Conservation (phyloP, 2,329 filamentous ascomycete genomes). For the Trichoderma arundinaceum region DNA sequence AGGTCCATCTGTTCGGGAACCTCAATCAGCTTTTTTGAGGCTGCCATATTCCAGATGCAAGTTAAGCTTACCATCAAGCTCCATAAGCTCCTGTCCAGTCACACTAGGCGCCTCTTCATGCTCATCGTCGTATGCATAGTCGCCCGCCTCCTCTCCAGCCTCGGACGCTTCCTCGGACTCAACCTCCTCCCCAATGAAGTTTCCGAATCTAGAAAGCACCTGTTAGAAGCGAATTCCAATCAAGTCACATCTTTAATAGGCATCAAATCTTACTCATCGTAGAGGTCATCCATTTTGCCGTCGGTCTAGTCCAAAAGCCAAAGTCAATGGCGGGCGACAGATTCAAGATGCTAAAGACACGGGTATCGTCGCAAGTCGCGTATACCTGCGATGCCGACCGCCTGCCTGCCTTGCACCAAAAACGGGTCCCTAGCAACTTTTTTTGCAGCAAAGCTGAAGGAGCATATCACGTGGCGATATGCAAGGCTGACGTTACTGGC, state of each 20-base stretch:
- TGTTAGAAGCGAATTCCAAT: conserved; percentile 5
- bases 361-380: conserved; percentile 33
- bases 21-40: conserved; percentile 7
- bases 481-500: conserved; percentile 21
- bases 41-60: background rate
- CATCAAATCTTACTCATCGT: conserved; percentile 75
- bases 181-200: conserved; percentile 93
- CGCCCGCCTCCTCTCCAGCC: conserved; percentile 72
- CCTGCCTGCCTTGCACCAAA: conserved; percentile 28
- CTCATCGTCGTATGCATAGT: conserved; percentile 83
- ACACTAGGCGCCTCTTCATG: conserved; percentile 65
- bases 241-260: background rate
- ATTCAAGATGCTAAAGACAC: conserved; percentile 29
- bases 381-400: conserved; percentile 25
- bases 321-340: conserved; percentile 37
- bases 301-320: conserved; percentile 32
- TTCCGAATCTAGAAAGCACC: conserved; percentile 74
- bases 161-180: conserved; percentile 86
- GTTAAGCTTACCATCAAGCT: conserved; percentile 72
- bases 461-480: conserved; percentile 33
- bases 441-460: conserved; percentile 29
- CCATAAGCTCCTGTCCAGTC: conserved; percentile 86
- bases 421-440: conserved; percentile 34
- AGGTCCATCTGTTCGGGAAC: conserved; percentile 65
- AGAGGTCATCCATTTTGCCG: conserved; percentile 84